Evolutionary conservation across 2,329 filamentous ascomycete genomes (phyloP), one percentile per base, ranked within the genome.

Genomic region (Rhexocercosporidium sp.): DNA sequence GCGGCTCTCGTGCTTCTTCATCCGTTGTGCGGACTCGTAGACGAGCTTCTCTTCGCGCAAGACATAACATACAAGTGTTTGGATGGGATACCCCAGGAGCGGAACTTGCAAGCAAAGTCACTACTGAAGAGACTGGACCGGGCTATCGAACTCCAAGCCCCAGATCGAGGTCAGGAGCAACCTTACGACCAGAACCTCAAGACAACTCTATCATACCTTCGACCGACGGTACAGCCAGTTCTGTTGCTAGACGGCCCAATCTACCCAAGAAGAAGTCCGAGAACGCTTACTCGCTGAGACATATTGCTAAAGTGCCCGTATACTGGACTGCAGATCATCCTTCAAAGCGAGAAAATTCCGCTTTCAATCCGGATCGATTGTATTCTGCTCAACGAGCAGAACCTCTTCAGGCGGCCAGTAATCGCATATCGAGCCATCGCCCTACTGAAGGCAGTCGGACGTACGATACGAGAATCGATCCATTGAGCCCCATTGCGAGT

Each of bases 401-500:
- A 31, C 66, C 69, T 63, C 56, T 72, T 67, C 64, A 71, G n/a
- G 62, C 41, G 49, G 63, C 66, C 41, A 67, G 66, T 60, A 66
- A 62, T 46, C 46, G 46, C 37, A 63, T 62, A n/a, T 47, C 59
- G 41, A 25, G 60, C 47, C 29, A 25, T 34, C 29, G 7, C 16
- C 22, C 25, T 18, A 25, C 27, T 27, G 46, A 49, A 54, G 53
- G 46, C 18, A 49, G 47, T 27, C 64, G 67, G 44, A 57, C 54
- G 65, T 70, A 74, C 47, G 69, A 73, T 69, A 51, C 67, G n/a
- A 74, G 70, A 41, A 69, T 71, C 69, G 53, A 67, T 53, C 65
- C 69, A 22, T 66, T 64, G 18, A 66, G 59, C 46, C 39, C 46
- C 56, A 46, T 44, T 44, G 37, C 29, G 31, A 57, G n/a, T 47